Percentiles rank a stretch among this genome's conserved stretches.
phyloP scores from a whole-genome alignment of 2,329 filamentous ascomycete species.

The Endoconidiophora polonica region DNA sequence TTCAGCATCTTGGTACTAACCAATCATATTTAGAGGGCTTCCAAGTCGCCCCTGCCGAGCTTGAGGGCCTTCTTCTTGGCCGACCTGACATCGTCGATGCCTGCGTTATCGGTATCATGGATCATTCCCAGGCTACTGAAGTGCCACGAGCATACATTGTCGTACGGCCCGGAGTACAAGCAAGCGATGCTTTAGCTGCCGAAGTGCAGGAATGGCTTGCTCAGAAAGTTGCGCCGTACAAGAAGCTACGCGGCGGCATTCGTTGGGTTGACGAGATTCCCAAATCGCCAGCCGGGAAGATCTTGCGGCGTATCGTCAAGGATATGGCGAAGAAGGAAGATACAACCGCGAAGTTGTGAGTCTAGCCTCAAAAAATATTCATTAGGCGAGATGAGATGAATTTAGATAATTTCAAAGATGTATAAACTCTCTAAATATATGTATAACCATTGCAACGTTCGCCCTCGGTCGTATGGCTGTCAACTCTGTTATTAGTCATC shows the following conservation, averaged over 20 bases:
- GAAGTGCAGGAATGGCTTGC: slow-evolving; percentile 27
- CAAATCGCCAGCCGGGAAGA: slow-evolving; percentile 45
- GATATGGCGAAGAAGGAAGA: slow-evolving; percentile 20
- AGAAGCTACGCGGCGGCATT: slow-evolving; percentile 55
- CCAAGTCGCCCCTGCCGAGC: slow-evolving; percentile 52
- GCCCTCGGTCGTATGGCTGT: too few species aligned
- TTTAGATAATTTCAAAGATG: neutral
- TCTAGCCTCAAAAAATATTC: neutral
- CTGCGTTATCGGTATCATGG: slow-evolving; percentile 46
- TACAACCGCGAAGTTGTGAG: slow-evolving; percentile 23
- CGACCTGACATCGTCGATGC: slow-evolving; percentile 35
- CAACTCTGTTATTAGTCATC: too few species aligned
- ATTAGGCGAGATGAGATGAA: neutral
- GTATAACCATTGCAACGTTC: neutral
- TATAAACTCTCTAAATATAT: neutral
- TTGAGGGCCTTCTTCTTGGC: slow-evolving; percentile 33
- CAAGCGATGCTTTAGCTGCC: slow-evolving; percentile 20
- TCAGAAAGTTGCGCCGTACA: slow-evolving; percentile 45
- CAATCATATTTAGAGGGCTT: slow-evolving; percentile 35
- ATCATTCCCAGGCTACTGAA: slow-evolving; percentile 45
- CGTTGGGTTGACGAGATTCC: slow-evolving; percentile 50
- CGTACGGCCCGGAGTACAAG: slow-evolving; percentile 21
- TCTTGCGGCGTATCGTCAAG: slow-evolving; percentile 33
- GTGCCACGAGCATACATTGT: slow-evolving; percentile 38
- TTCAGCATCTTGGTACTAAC: slow-evolving; percentile 20